Conservation (phyloP, 805 yeast genomes). For the Cyberlindnera mycetangii region DNA sequence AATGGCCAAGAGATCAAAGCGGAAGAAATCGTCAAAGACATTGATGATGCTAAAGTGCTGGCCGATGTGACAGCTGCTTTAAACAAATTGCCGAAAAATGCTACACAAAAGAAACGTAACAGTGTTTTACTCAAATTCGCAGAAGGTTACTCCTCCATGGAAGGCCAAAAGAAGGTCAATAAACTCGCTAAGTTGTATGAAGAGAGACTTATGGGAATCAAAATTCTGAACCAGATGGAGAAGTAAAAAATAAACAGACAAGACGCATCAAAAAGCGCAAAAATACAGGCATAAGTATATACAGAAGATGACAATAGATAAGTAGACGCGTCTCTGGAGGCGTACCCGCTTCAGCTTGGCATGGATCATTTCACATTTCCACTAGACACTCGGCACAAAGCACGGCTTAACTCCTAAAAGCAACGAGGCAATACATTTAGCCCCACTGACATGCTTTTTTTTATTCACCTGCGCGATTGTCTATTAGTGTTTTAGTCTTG, state of each 20-base stretch:
- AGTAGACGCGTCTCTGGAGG: no score
- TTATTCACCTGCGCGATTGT: no score
- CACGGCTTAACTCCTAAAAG: no score
- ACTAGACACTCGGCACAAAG: no score
- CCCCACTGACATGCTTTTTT: no score
- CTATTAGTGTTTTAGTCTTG: no score
- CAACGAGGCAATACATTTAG: no score
- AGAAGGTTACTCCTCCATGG: slow-evolving; percentile 32
- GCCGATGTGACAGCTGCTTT: slow-evolving; percentile 24
- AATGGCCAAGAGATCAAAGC: background rate
- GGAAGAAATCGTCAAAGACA: slow-evolving; percentile 1
- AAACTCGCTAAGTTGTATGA: slow-evolving; percentile 63
- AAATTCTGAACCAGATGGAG: slow-evolving; percentile 33
- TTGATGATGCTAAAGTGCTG: slow-evolving; percentile 16
- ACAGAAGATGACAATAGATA: no score
- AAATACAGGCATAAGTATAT: no score
- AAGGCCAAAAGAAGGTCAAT: slow-evolving; percentile 50
- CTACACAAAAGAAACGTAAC: slow-evolving; percentile 11
- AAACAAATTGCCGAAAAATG: slow-evolving; percentile 18
- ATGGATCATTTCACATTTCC: no score
- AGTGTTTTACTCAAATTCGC: slow-evolving; percentile 23
- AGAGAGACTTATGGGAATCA: slow-evolving; percentile 46
- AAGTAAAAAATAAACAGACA: background rate
- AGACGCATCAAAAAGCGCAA: no score
- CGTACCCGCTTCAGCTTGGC: no score